phyloP scores from a whole-genome alignment of 2,329 filamentous ascomycete genomes.

The Arthrobotrys musiformis region DNA sequence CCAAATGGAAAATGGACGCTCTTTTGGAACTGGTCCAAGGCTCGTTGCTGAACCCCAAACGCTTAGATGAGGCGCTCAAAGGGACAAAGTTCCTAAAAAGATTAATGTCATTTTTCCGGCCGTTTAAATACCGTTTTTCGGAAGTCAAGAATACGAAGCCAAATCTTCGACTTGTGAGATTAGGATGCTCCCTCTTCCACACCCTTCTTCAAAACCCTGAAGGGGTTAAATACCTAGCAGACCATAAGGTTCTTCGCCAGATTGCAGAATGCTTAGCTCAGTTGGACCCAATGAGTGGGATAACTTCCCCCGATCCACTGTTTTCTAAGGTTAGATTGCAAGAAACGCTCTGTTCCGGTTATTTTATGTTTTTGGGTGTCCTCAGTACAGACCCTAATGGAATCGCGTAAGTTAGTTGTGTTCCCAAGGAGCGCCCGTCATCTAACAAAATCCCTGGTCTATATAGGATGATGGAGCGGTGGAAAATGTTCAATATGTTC shows the following conservation, averaged over 20 bases:
- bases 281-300: constrained; percentile 75
- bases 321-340: constrained; percentile 86
- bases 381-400: constrained; percentile 85
- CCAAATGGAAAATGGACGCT: constrained; percentile 97
- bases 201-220: constrained; percentile 86
- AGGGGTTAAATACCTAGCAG: constrained; percentile 83
- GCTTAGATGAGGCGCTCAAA: constrained; percentile 91
- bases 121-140: constrained; percentile 96
- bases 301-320: constrained; percentile 84
- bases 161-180: constrained; percentile 91
- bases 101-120: constrained; percentile 91
- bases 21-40: constrained; percentile 92
- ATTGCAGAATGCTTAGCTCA: constrained; percentile 96
- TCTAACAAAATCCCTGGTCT: constrained; percentile 9
- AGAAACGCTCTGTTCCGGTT: constrained; percentile 85
- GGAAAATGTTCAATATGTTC: constrained; percentile 99
- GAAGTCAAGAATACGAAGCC: constrained; percentile 89
- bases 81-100: constrained; percentile 96
- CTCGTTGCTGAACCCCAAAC: constrained; percentile 86
- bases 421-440: neutral
- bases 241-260: constrained; percentile 92
- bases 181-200: constrained; percentile 87
- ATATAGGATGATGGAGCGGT: constrained; percentile 80
- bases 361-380: constrained; percentile 78
- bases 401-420: constrained; percentile 66